Percentiles rank a stretch among this genome's conserved stretches.
Conservation (phyloP, 164 flowering plant genomes). For the grape (Vitis vinifera) region DNA sequence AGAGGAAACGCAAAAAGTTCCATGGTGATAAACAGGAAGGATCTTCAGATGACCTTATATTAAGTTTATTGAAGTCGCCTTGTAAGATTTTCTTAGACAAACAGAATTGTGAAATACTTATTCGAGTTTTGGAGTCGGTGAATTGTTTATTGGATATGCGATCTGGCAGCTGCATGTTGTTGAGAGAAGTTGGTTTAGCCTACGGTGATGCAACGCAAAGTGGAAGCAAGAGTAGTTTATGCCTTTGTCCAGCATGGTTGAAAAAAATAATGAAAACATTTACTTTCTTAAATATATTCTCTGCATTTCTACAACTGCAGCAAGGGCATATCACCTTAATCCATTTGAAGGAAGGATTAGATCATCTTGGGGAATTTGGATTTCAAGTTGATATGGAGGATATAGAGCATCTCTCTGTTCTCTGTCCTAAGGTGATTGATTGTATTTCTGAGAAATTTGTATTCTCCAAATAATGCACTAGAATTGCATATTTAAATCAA, state of each 20-base stretch:
- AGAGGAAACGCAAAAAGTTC: slow-evolving; percentile 30
- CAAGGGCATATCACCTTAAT: slow-evolving; percentile 27
- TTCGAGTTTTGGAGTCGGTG: slow-evolving; percentile 39
- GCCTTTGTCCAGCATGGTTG: slow-evolving; percentile 83
- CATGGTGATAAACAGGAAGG: slow-evolving; percentile 10
- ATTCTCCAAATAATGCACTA: neutral
- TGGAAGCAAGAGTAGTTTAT: slow-evolving; percentile 21
- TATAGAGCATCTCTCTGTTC: slow-evolving; percentile 50
- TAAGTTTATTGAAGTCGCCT: slow-evolving; percentile 29
- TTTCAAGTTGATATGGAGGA: slow-evolving; percentile 45
- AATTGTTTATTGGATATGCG: slow-evolving; percentile 52
- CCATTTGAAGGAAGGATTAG: slow-evolving; percentile 39
- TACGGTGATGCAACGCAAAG: slow-evolving; percentile 7
- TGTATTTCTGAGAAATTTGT: neutral
- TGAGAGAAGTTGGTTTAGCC: slow-evolving; percentile 19
- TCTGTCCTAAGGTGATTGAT: slow-evolving; percentile 75
- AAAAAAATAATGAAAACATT: slow-evolving; percentile 56
- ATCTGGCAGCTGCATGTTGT: slow-evolving; percentile 41
- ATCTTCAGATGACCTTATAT: slow-evolving; percentile 26
- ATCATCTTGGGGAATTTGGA: slow-evolving; percentile 42
- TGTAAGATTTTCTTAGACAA: slow-evolving; percentile 27
- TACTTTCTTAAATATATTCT: slow-evolving; percentile 61
- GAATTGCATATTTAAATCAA: neutral
- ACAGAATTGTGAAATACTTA: slow-evolving; percentile 28
- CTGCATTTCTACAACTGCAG: slow-evolving; percentile 45